These are phyloP conservation scores for Coniosporium tulheliwenetii DNA, from an alignment of 2,329 filamentous ascomycete genomes.

Conservation along the genomic window DNA sequence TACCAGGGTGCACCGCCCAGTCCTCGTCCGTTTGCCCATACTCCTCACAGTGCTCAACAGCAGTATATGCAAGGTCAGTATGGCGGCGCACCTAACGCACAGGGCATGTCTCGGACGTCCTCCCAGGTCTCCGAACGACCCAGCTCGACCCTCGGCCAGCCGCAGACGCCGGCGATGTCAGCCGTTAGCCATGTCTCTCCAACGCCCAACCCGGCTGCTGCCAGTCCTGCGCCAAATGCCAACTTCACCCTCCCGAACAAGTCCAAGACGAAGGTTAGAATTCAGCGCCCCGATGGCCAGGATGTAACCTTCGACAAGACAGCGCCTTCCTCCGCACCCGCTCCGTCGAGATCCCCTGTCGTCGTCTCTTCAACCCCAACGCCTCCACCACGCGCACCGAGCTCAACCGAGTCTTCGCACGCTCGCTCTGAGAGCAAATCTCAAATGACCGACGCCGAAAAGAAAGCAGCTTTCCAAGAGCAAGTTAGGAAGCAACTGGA, in stretches of 20 bases:
- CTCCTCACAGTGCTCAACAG: conserved; percentile 31
- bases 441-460: conserved; percentile 55
- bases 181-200: conserved; percentile 24
- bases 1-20: conserved; percentile 26
- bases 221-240: conserved; percentile 43
- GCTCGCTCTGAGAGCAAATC: conserved; percentile 54
- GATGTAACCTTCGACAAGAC: conserved; percentile 47
- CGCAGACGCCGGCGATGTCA: conserved; percentile 32
- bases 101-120: conserved; percentile 65
- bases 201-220: conserved; percentile 38
- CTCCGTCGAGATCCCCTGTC: conserved; percentile 42
- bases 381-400: conserved; percentile 56
- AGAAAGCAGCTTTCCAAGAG: conserved; percentile 45
- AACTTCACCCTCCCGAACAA: conserved; percentile 46
- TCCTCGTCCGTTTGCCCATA: conserved; percentile 27
- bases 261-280: conserved; percentile 53
- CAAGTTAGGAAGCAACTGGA: conserved; percentile 44
- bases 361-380: conserved; percentile 62
- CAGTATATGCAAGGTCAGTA: conserved; percentile 38
- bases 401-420: conserved; percentile 46
- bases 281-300: conserved; percentile 73
- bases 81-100: conserved; percentile 40
- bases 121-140: conserved; percentile 59
- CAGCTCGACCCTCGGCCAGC: conserved; percentile 38
- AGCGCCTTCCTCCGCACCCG: conserved; percentile 26